Evolutionary conservation across 768 basidiomycete genomes (phyloP), one percentile per base, ranked within the genome.

Genomic region (Termitomyces sp.): DNA sequence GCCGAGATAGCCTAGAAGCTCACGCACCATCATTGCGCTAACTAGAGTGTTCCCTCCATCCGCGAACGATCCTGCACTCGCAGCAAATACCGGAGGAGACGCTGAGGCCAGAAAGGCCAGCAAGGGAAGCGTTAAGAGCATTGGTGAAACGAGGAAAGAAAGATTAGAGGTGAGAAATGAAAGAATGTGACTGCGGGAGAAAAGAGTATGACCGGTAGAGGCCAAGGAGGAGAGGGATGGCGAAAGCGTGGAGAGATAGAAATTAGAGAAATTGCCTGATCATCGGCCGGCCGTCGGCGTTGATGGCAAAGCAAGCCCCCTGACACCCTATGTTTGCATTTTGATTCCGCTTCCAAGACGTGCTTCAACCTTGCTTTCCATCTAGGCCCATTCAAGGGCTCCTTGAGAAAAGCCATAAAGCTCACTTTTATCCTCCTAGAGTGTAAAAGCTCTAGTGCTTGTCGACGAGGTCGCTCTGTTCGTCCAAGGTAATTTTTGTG

Each of bases 21-120:
- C 37, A 49, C 56, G 27, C 50, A 81, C 80, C 81, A 81, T 81
- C 80, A 81, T 80, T 11, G 77, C 80, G 63, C 80, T 81, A 59
- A 81, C 72, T 46, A 70, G 69, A 18, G 78, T 80, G 58, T 75
- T 67, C 6, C 81, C 82, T 54, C 72, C 79, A 68, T 78, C 74
- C 27, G 67, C 73, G 61, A 82, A 79, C 8, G 78, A 72, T 50
- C 82, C 82, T 39, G 75, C 69, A 48, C 69, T 71, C 52, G 67
- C 70, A 30, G 77, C 76, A 44, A 69, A 59, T 27, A 66, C 71
- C 7, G 73, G 70, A 30, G 69, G 68, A 33, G 68, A 62, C n/a
- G 61, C 61, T 3, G 70, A 67, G 39, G 76, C 77, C 30, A 86
- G 74, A 62, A 85, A 63, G 33, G 58, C 51, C 18, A 62, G 30